phyloP scores from a whole-genome alignment of 1,284 basidiomycete genomes.

The Uromyces viciae-fabae region DNA sequence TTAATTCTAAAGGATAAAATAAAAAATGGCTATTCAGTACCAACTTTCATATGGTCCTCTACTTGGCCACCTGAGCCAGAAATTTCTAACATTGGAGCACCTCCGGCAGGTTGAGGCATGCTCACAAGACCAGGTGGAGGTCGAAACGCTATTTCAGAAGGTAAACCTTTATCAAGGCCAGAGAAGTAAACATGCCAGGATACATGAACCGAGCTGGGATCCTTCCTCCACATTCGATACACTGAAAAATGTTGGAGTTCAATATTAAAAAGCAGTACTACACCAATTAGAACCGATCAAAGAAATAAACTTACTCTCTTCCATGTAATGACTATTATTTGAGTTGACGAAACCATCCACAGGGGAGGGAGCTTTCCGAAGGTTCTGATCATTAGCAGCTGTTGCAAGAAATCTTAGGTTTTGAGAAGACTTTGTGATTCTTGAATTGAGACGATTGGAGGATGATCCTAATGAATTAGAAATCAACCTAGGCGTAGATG shows the following conservation, averaged over 20 bases:
- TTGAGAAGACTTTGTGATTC: slow-evolving; percentile 19
- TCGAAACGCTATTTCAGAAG: slow-evolving; percentile 76
- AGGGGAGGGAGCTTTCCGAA: slow-evolving; percentile 40
- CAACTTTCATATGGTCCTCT: slow-evolving; percentile 89
- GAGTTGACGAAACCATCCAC: slow-evolving; percentile 43
- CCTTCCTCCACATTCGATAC: slow-evolving; percentile 54
- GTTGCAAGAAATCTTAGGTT: slow-evolving; percentile 32
- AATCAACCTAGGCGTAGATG: slow-evolving; percentile 13
- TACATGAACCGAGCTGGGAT: slow-evolving; percentile 84
- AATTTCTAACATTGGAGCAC: slow-evolving; percentile 74
- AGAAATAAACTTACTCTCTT: slow-evolving; percentile 35
- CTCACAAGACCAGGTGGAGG: slow-evolving; percentile 69
- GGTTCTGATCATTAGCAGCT: slow-evolving; percentile 27
- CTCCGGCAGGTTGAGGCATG: slow-evolving; percentile 61
- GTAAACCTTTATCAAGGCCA: slow-evolving; percentile 83
- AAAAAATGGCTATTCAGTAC: slow-evolving; percentile 47
- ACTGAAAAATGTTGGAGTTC: too few relatives aligned
- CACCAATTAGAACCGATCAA: too few relatives aligned
- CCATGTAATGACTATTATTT: slow-evolving; percentile 45
- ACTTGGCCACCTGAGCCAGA: slow-evolving; percentile 63
- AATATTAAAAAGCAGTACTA: too few relatives aligned
- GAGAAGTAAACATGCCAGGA: slow-evolving; percentile 96
- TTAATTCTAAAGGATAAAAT: neutral
- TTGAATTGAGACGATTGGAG: slow-evolving; percentile 14
- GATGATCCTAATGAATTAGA: neutral